Base-by-base conservation (phyloP, 345 rosid genomes). In the Aegle marmelos region DNA sequence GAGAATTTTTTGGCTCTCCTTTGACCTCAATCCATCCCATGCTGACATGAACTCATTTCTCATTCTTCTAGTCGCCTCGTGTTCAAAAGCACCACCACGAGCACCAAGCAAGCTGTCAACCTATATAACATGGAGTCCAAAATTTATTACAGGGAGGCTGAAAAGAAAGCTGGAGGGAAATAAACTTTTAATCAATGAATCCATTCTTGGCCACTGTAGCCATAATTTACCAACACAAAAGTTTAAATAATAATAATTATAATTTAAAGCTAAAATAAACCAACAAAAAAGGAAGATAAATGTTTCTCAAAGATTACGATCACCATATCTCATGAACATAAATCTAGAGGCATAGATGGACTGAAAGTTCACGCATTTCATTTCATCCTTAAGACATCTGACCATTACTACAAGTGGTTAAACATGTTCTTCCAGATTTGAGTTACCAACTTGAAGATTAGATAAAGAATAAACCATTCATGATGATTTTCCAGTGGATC, bases 11-110 rank as follows among this genome's bases (percentile, higher is more conserved):
- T 96, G 97, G 85, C 95, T 96, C 70, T 92, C 98, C 84, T 94
- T 94, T 63, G 98, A 86, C 82, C 98, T 90, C 81, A 96, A 86
- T 70, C 99, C 99, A 87, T 96, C 99, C 99, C 99, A 96, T 54
- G 99, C 98, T 63, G 99, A 95, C 99, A 96, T 96, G 80, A 96
- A 96, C 83, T 96, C 99, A 63, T 96, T 96, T 83, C 97, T 91
- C 99, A 94, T 96, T 86, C 99, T 90, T 83, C 99, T 89, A 50
- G 99, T 96, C 50, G 98, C 99, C 76, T 96, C 99, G 2, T 96
- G 98, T 81, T 96, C 99, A 75, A 78, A 90, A 56, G 97, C 87
- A 82, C 98, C 95, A 36, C 99, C 99, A 70, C 99, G 98, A 83
- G 97, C 98, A 74, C 99, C 99, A 21, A 96, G 91, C 85, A 96